Evolutionary conservation across 371 early-diverging fungal genomes (phyloP).

Genomic region (Choanephora cucurbitarum): DNA sequence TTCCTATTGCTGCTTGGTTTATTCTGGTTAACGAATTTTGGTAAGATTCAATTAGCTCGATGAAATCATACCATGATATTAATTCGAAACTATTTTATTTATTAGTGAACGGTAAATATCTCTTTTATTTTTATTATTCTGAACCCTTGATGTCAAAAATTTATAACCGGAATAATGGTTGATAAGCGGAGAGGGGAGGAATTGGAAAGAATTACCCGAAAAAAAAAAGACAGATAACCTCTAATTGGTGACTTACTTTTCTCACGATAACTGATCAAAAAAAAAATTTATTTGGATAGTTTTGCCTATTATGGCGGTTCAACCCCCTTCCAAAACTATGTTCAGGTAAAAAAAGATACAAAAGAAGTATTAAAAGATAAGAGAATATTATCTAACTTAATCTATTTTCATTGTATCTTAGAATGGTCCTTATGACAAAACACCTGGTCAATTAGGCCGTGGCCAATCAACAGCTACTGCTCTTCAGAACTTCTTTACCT

Average conservation of each 20-base stretch:
- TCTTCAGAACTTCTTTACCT: constrained; percentile 71
- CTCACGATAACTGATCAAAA: constrained; percentile 7
- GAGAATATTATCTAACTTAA: constrained; percentile 2
- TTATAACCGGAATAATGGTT: not conserved
- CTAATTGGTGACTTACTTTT: constrained; percentile 8
- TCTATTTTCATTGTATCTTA: constrained; percentile 1
- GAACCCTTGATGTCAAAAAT: too few relatives aligned
- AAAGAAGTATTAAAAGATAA: not conserved
- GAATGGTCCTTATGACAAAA: constrained; percentile 23
- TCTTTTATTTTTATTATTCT: too few relatives aligned
- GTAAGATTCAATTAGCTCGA: constrained; percentile 5
- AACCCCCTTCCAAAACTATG: constrained; percentile 64
- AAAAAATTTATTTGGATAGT: constrained; percentile 37
- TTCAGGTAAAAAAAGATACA: constrained; percentile 28
- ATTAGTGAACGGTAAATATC: constrained; percentile 27
- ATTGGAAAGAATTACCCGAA: not conserved
- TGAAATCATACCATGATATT: not conserved
- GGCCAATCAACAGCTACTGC: constrained; percentile 64
- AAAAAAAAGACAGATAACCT: constrained; percentile 1
- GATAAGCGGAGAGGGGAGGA: too few relatives aligned
- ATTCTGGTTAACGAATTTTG: constrained; percentile 55
- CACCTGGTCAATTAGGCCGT: constrained; percentile 35
- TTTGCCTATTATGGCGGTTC: constrained; percentile 77
- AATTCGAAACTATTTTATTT: not conserved
- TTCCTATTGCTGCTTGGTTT: constrained; percentile 56